phyloP scores from a whole-genome alignment of 2,329 filamentous ascomycete species.

The Aspergillus hortae region DNA sequence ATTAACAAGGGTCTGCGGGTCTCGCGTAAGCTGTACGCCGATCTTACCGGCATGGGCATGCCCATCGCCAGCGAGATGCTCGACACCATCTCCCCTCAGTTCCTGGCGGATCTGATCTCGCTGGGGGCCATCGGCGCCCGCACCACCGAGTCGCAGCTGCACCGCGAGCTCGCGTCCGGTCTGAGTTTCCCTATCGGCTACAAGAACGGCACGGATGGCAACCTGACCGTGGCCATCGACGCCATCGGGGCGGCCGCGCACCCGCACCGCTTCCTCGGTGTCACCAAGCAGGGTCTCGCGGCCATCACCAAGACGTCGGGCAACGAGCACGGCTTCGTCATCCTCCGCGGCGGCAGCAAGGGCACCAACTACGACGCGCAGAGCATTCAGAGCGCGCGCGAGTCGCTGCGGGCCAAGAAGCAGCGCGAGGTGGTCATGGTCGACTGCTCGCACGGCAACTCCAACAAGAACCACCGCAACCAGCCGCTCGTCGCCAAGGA shows the following conservation, averaged over 20 bases:
- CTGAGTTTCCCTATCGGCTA: conserved; percentile 97
- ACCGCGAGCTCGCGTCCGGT: conserved; percentile 91
- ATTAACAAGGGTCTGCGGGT: conserved; percentile 98
- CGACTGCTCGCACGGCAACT: conserved; percentile 98
- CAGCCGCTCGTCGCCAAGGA: conserved; percentile 87
- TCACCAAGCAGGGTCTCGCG: conserved; percentile 94
- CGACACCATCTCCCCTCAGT: conserved; percentile 97
- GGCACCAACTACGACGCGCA: conserved; percentile 92
- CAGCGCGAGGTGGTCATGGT: conserved; percentile 92
- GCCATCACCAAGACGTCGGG: conserved; percentile 91
- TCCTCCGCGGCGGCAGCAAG: conserved; percentile 83
- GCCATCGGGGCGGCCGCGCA: conserved; percentile 72
- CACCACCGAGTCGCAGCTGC: conserved; percentile 94
- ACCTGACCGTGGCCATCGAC: conserved; percentile 85
- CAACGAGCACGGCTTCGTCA: conserved; percentile 97
- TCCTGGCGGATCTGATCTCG: conserved; percentile 91
- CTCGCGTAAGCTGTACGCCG: conserved; percentile 88
- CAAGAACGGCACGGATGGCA: conserved; percentile 98
- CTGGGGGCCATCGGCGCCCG: conserved; percentile 93
- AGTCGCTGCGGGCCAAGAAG: conserved; percentile 74
- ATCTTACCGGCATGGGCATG: conserved; percentile 82
- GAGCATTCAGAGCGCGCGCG: conserved; percentile 74
- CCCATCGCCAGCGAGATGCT: conserved; percentile 98
- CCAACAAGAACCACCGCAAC: conserved; percentile 94
- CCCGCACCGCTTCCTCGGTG: conserved; percentile 92